phyloP scores from a whole-genome alignment of 202 grass and related monocot genomes.

The Panicum virgatum region DNA sequence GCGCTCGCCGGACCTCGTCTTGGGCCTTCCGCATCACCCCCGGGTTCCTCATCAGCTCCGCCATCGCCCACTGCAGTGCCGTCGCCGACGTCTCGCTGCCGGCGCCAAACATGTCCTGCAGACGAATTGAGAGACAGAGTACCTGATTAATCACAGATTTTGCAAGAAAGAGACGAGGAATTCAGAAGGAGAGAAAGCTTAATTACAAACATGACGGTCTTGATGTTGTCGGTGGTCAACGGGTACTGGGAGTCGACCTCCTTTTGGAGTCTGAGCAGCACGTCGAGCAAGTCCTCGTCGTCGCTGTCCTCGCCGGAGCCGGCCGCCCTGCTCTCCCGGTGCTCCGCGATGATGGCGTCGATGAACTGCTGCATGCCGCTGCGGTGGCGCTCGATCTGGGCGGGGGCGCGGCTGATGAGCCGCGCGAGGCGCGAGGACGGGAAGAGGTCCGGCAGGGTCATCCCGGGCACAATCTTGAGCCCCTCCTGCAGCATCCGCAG shows the following conservation, averaged over 20 bases:
- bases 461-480: not conserved
- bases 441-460: conserved; percentile 35
- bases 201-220: conserved; percentile 52
- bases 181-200: not conserved
- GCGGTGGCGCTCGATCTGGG: not conserved
- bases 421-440: conserved; percentile 31
- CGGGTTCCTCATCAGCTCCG: conserved; percentile 36
- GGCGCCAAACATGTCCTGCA: conserved; percentile 31
- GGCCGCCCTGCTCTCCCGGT: not conserved
- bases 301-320: not conserved
- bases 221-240: conserved; percentile 47
- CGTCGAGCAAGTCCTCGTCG: conserved; percentile 41
- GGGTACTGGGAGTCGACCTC: conserved; percentile 22
- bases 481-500: conserved; percentile 26
- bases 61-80: conserved; percentile 38
- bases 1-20: conserved; percentile 5
- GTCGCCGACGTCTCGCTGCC: conserved; percentile 30
- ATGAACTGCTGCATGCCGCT: not conserved
- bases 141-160: not conserved
- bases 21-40: conserved; percentile 18
- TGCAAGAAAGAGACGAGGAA: not conserved
- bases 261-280: conserved; percentile 46
- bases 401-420: not conserved
- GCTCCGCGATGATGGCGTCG: conserved; percentile 35
- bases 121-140: not conserved